Base-by-base conservation (phyloP, 176 grass and related monocot genomes). In the Avena atlantica region DNA sequence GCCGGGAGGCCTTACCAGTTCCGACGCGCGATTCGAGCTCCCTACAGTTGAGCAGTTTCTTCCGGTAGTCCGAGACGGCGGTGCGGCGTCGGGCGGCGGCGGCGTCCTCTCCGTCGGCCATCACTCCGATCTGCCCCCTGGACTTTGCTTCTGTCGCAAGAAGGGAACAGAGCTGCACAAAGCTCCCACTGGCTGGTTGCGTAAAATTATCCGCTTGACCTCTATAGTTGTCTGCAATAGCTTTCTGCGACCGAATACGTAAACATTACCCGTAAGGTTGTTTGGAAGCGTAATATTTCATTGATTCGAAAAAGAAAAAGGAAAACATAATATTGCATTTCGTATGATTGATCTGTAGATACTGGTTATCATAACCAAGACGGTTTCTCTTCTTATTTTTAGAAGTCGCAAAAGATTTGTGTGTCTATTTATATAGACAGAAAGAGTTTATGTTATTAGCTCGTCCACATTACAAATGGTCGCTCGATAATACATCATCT, bases 1-100 rank as follows among this genome's bases (percentile, higher is more conserved):
- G 44, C 0, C 40, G 40, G 40, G 40, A 42, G 40, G 69, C 10
- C 69, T 61, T 68, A 96, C 97, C 90, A n/a, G 97, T 94, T 59
- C 94, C 71, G 61, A 94, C 89, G 45, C 97, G 87, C 59, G 97
- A 91, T 78, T 99, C 97, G 29, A 97, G 89, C 92, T 97, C 97
- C 81, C 90, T 93, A 81, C 93, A 93, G 81, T 82, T 93, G 70
- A 99, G 97, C 27, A 99, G 78, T 89, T 97, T 99, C 87, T 94
- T 99, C 12, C 97, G 90, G 80, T 99, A 99, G 16, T 99, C 92
- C 2, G 88, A 53, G 17, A 86, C 64, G 51, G 89, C 85, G 14
- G 71, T 36, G 53, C 87, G 84, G 21, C 94, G 90, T 27, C 91
- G 87, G 12, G 86, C 55, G 21, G 87, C 90, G 52, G 80, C 82